A percentile compares a stretch with the other conserved stretches of the same genome.
These are phyloP conservation scores for Saccharum officinarum DNA, from an alignment of 176 grass and related monocot species.

Conservation along the genomic window DNA sequence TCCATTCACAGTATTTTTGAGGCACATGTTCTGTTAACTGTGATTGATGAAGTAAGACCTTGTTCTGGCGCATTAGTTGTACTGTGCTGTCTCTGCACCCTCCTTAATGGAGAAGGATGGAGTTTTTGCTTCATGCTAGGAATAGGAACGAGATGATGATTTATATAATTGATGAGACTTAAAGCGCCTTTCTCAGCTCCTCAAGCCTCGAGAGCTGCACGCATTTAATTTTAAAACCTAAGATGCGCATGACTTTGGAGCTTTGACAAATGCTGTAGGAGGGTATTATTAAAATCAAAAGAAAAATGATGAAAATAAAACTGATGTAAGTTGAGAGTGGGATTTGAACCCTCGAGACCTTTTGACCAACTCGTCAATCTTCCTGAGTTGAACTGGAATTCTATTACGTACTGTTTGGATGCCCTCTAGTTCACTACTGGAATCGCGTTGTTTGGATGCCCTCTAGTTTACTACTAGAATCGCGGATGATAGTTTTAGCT, in stretches of 20 bases:
- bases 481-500: no score
- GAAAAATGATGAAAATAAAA: not conserved
- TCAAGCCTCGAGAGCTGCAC: not conserved
- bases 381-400: no score
- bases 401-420: no score
- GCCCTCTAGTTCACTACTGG: no score
- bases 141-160: not conserved
- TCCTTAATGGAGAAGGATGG: not conserved
- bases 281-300: no score
- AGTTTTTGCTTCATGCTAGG: conserved; percentile 1
- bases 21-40: conserved; percentile 14
- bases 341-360: no score
- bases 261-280: no score
- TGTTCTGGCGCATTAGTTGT: not conserved
- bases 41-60: not conserved
- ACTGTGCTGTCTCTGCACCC: not conserved
- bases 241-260: not conserved
- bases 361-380: no score
- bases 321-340: not conserved
- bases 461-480: no score
- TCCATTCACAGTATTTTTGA: conserved; percentile 1
- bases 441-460: no score
- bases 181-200: not conserved
- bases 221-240: not conserved
- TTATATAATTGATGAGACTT: not conserved